These are phyloP conservation scores for Talaromyces sp. DNA, from an alignment of 2,329 filamentous ascomycete genomes.

Conservation along the genomic window DNA sequence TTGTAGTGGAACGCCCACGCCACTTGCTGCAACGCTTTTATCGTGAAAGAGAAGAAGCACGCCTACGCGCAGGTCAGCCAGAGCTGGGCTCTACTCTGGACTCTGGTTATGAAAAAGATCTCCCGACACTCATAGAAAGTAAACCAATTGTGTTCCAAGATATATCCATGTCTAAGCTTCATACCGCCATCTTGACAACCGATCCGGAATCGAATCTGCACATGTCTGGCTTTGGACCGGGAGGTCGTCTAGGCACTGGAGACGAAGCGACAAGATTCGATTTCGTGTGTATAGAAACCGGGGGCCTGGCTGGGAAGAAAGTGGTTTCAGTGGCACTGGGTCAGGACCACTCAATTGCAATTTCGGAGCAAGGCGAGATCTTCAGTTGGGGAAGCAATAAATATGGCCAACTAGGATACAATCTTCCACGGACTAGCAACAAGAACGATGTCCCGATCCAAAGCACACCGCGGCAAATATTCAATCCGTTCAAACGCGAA, in stretches of 20 bases:
- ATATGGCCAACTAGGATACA: conserved; percentile 80
- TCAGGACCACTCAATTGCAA: conserved; percentile 82
- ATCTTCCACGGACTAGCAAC: conserved; percentile 56
- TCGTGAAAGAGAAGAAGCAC: conserved; percentile 51
- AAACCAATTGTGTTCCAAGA: conserved; percentile 72
- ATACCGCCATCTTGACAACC: conserved; percentile 79
- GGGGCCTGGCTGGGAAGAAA: conserved; percentile 65
- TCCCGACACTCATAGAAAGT: conserved; percentile 68
- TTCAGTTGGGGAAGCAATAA: conserved; percentile 93
- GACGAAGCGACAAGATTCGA: conserved; percentile 85
- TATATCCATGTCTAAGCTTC: conserved; percentile 81
- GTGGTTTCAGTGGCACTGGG: conserved; percentile 76
- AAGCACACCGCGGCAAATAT: conserved; percentile 76
- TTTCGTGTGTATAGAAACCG: conserved; percentile 75
- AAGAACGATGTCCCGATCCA: conserved; percentile 81
- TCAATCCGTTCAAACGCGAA: conserved; percentile 86
- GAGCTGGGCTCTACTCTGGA: conserved; percentile 17
- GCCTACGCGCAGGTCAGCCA: conserved; percentile 27
- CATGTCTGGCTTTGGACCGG: conserved; percentile 84
- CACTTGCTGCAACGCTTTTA: conserved; percentile 70
- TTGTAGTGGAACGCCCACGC: conserved; percentile 68
- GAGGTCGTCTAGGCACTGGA: conserved; percentile 80
- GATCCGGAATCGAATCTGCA: conserved; percentile 89
- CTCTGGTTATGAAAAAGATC: conserved; percentile 42
- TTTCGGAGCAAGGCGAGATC: conserved; percentile 80